Conservation (phyloP, 306 rosid species). For the Comarum palustre region DNA sequence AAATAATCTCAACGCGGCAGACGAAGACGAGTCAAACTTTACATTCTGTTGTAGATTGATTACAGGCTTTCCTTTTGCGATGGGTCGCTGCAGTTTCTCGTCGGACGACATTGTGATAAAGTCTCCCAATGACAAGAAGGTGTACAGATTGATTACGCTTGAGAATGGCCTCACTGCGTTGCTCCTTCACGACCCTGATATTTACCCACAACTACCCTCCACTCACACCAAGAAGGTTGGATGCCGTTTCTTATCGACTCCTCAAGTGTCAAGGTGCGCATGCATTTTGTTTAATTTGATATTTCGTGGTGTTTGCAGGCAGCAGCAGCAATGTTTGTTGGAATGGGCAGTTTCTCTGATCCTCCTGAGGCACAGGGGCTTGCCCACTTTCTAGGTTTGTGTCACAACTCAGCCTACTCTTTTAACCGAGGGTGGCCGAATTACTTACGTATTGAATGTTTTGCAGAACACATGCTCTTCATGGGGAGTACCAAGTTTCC, state of each 20-base stretch:
- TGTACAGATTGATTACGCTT: not conserved
- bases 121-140: not conserved
- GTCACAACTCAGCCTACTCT: not conserved
- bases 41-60: not conserved
- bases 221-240: slow-evolving; percentile 87
- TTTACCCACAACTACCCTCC: slow-evolving; percentile 33
- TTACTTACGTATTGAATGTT: slow-evolving; percentile 13
- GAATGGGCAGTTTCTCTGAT: slow-evolving; percentile 87
- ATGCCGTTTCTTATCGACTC: no score
- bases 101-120: not conserved
- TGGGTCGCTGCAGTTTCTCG: not conserved
- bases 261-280: not conserved
- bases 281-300: slow-evolving; percentile 19
- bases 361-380: slow-evolving; percentile 92
- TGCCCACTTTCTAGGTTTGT: slow-evolving; percentile 84
- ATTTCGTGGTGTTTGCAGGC: slow-evolving; percentile 47
- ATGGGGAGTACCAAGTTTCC: slow-evolving; percentile 92
- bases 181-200: slow-evolving; percentile 2
- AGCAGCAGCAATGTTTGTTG: slow-evolving; percentile 95
- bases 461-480: slow-evolving; percentile 98
- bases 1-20: not conserved
- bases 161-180: slow-evolving; percentile 12
- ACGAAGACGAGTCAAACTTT: not conserved
- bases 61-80: not conserved
- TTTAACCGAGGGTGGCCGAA: not conserved